Base-by-base conservation (phyloP, 192 early-diverging fungal species). In the Coemansia sp. region DNA sequence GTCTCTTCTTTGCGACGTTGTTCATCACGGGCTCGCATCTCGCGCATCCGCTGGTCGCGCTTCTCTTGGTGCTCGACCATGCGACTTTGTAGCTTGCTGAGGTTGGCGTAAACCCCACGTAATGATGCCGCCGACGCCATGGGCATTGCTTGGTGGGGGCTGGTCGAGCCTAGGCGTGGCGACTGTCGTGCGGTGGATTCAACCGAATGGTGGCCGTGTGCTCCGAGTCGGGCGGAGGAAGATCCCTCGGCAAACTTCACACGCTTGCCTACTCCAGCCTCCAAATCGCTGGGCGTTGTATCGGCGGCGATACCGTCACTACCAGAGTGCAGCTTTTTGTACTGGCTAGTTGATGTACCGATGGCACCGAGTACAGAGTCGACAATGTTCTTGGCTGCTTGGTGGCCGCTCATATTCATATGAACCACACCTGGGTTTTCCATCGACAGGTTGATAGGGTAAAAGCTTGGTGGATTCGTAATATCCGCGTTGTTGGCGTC, bases 371-470 rank as follows among this genome's bases (percentile, higher is more conserved):
- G 71, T 26, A 76, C 57, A 53, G 79, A 72, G 37, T 82, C 68
- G 48, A 82, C 74, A 10, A 82, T 76, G 62, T 67, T 82, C n/a
- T 69, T 58, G 24, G 79, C 79, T 1, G 79, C 62, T 10, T 65
- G 59, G 59, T 76, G 67, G 67, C 79, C 79, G 65, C 62, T 76
- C 79, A 82, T 82, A 61, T 59, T 76, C 45, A 82, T 65, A 50
- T 82, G 79, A 43, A 82, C 67, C 26, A 76, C 70, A 55, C 79
- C 79, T 0, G 79, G 79, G 53, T 82, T 82, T n/a, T 72, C 60
- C 51, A 56, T 61, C 48, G 79, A 70, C 45, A 74, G 67, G 42
- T 76, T 82, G 60, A 73, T 24, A 1, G 79, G 74, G 40, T 82
- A 76, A 45, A 82, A 76, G 59, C 71, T 63, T 35, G 67, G 66